Base-by-base conservation (phyloP, 257 asterid genomes). In the Nicotiana attenuata region DNA sequence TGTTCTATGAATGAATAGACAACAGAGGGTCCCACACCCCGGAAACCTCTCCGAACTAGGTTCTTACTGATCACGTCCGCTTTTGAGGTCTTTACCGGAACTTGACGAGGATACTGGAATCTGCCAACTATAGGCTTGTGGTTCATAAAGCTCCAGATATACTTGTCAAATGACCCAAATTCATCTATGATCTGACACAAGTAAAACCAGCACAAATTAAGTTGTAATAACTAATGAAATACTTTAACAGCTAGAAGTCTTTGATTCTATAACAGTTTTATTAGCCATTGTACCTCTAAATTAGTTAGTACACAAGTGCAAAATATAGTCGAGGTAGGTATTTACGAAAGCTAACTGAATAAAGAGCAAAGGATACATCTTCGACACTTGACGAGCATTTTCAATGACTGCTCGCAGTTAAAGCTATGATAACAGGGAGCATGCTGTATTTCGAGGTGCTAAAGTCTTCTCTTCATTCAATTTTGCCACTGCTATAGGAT, bases 11-110 rank as follows among this genome's bases (percentile, higher is more conserved):
- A 96, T 4, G 99, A 94, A 91, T 94, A 94, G 47, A 93, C 91
- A 0, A 91, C 97, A 16, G 98, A 92, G 13, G 97, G 97, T 10
- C 97, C 99, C 8, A 94, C 97, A 57, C 99, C 97, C 52, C 97
- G 95, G 11, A 96, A 93, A 53, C 98, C 99, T 89, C 99, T 92
- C 81, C 93, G 86, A 20, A 94, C 90, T 1, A 96, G 92, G 86
- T 94, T 97, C 84, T 94, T 94, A 94, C 98, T 96, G 61, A 96
- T 92, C 71, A 92, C 82, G 61, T 94, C 99, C 10, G 99, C 97
- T 86, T 96, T 96, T 17, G 98, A 91, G 65, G 97, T 91, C 87
- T 90, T 91, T 29, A 90, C 94, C 55, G 98, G 98, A 78, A 96
- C 97, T 86, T 92, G 98, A 5, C 98, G 88, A 35, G 92, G 92